These are phyloP conservation scores for Alternaria arborescens DNA, from an alignment of 2,329 filamentous ascomycete species.

Conservation along the genomic window DNA sequence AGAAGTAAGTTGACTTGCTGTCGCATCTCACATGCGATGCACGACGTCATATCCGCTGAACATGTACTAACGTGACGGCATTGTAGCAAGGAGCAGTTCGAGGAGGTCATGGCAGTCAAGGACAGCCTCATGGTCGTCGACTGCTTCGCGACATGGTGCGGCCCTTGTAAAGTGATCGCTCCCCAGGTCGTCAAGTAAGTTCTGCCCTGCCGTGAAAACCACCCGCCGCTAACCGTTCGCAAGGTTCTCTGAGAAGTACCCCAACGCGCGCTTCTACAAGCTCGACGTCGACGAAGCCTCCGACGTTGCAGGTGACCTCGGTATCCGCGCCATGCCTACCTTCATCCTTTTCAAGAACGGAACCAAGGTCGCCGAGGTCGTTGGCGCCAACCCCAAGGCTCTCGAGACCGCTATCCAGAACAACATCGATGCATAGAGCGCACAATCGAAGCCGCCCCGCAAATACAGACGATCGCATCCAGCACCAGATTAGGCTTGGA, in stretches of 20 bases:
- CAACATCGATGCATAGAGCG: slow-evolving; percentile 37
- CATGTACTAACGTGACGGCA: slow-evolving; percentile 17
- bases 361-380: slow-evolving; percentile 74
- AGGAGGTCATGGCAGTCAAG: slow-evolving; percentile 60
- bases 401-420: slow-evolving; percentile 64
- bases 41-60: slow-evolving; percentile 24
- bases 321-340: slow-evolving; percentile 90
- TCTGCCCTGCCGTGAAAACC: background rate
- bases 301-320: slow-evolving; percentile 78
- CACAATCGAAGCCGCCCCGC: slow-evolving; percentile 3
- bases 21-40: slow-evolving; percentile 5
- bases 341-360: slow-evolving; percentile 86
- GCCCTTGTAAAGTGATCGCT: slow-evolving; percentile 90
- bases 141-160: slow-evolving; percentile 91
- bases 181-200: slow-evolving; percentile 74
- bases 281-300: slow-evolving; percentile 86
- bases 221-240: slow-evolving; percentile 8
- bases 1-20: slow-evolving; percentile 47
- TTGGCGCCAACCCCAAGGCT: slow-evolving; percentile 81
- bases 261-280: slow-evolving; percentile 79
- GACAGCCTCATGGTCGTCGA: slow-evolving; percentile 78
- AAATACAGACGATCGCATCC: slow-evolving; percentile 17
- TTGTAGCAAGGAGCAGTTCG: slow-evolving; percentile 67
- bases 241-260: slow-evolving; percentile 68
- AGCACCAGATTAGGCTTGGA: slow-evolving; percentile 17